These are phyloP conservation scores for Penicillium simplicissimum DNA, from an alignment of 495 filamentous ascomycete genomes.

Conservation along the genomic window DNA sequence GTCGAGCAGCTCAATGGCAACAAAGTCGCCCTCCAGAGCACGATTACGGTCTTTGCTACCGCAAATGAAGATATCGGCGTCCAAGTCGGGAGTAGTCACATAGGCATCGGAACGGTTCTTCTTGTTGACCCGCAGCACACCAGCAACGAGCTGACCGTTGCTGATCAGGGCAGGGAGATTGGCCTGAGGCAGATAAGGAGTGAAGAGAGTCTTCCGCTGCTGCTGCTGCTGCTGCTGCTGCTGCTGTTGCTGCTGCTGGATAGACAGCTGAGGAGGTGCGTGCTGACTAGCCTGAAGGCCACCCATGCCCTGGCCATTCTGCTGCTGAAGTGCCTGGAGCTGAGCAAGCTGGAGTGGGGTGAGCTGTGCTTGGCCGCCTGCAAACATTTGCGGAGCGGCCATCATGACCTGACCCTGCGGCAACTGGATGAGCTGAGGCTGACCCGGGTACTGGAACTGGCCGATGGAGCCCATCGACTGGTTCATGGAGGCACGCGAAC, in stretches of 20 bases:
- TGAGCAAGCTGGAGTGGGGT: conserved; percentile 88
- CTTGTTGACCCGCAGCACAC: conserved; percentile 97
- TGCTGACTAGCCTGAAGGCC: conserved; percentile 75
- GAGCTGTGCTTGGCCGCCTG: conserved; percentile 67
- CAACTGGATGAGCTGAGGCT: conserved; percentile 86
- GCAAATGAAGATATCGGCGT: conserved; percentile 99
- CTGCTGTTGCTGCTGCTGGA: conserved; percentile 62
- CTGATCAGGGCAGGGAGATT: conserved; percentile 86
- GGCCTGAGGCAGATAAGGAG: conserved; percentile 94
- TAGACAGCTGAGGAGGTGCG: conserved; percentile 59
- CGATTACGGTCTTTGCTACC: conserved; percentile 98
- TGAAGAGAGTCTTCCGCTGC: conserved; percentile 97
- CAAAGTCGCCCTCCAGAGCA: conserved; percentile 91
- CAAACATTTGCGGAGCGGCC: conserved; percentile 70
- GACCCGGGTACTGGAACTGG: conserved; percentile 86
- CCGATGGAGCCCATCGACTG: conserved; percentile 85
- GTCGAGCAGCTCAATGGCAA: conserved; percentile 93
- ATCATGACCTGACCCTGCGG: conserved; percentile 80
- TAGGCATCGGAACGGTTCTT: conserved; percentile 99
- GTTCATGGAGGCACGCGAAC: conserved; percentile 77
- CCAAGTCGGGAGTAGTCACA: conserved; percentile 89
- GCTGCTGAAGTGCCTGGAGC: conserved; percentile 86
- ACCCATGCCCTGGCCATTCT: conserved; percentile 72
- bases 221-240: conserved; percentile 93
- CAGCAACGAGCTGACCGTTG: conserved; percentile 92